A percentile compares a stretch with the other conserved stretches of the same genome.
Conservation (phyloP, 345 rosid genomes). For the Lumnitzera littorea region DNA sequence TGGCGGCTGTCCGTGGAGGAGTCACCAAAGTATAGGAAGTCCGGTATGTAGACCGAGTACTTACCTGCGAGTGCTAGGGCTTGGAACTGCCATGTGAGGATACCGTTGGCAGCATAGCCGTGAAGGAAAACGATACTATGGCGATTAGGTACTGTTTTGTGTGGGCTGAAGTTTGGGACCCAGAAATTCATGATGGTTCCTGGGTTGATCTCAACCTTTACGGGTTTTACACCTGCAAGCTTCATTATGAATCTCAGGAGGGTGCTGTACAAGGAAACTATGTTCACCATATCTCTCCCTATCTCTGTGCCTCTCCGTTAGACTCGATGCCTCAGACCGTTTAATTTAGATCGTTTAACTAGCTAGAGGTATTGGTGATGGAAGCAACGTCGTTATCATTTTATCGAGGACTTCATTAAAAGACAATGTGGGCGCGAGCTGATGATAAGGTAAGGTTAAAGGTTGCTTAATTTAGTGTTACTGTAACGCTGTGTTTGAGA, state of each 20-base stretch:
- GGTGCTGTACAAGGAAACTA: conserved; percentile 7
- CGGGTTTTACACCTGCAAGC: conserved; percentile 16
- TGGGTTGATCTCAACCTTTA: conserved; percentile 20
- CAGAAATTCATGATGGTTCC: conserved; percentile 36
- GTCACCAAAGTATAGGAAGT: conserved; percentile 40
- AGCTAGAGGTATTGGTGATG: too few species aligned
- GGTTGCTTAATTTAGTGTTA: too few species aligned
- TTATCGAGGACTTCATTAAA: too few species aligned
- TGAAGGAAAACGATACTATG: conserved; percentile 29
- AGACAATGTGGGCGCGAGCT: too few species aligned
- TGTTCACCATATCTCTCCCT: conserved; percentile 18
- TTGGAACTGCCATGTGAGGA: conserved; percentile 39
- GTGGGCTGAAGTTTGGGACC: conserved; percentile 14
- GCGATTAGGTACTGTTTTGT: conserved; percentile 10
- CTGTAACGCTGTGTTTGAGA: too few species aligned
- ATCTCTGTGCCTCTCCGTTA: not conserved
- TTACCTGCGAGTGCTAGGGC: conserved; percentile 18
- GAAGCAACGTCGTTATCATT: too few species aligned
- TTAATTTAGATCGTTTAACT: too few species aligned
- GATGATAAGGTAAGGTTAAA: too few species aligned
- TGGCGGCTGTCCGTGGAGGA: conserved; percentile 21
- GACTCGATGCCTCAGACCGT: too few species aligned
- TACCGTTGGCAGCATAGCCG: conserved; percentile 24
- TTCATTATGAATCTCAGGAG: conserved; percentile 17
- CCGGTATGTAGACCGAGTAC: conserved; percentile 38